Evolutionary conservation across 2,329 filamentous ascomycete genomes (phyloP), one percentile per base, ranked within the genome.

Genomic region (Diaporthe longicolla): DNA sequence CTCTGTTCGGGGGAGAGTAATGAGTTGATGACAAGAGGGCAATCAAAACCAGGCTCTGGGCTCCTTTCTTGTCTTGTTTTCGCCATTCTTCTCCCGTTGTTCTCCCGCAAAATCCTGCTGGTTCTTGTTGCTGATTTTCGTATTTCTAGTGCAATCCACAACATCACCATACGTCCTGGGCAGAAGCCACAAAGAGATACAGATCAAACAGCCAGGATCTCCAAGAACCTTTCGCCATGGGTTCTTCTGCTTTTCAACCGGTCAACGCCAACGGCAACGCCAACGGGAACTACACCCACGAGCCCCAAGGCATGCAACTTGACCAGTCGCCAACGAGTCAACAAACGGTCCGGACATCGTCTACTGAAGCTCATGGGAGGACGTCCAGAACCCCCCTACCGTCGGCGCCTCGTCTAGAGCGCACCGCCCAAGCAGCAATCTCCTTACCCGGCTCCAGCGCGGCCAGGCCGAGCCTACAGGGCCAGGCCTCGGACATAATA

Each of bases 151-250:
- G 89, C 79, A 88, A 90, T 77, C 89, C 89, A 19, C 88, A 85
- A 76, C 89, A 91, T 79, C 89, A 90, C 76, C 87, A 87, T 76
- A 88, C 90, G 88, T 89, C 87, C 15, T 91, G 89, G 89, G 88
- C 90, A 79, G 88, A 90, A 75, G 87, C 89, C 21, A 84, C 87
- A 61, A 83, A 82, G 78, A 90, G 89, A 77, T 90, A 89, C 80
- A 85, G 86, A 73, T 86, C 87, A 54, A 85, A 87, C 72, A 90
- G 88, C 77, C 87, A 88, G 43, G 82, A 81, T 37, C 82, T 88
- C 61, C 87, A 87, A 74, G 87, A 59, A 45, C 54, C 45, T 19
- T 58, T 69, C 24, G 35, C 61, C 17, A 73, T 71, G 26, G 52
- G 52, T 11, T 70, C 61, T 11, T 70, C 61, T 43, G 71, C n/a